A percentile compares a stretch with the other conserved stretches of the same genome.
Conservation (phyloP, 805 yeast genomes). For the Maudiozyma pseudohumilis region DNA sequence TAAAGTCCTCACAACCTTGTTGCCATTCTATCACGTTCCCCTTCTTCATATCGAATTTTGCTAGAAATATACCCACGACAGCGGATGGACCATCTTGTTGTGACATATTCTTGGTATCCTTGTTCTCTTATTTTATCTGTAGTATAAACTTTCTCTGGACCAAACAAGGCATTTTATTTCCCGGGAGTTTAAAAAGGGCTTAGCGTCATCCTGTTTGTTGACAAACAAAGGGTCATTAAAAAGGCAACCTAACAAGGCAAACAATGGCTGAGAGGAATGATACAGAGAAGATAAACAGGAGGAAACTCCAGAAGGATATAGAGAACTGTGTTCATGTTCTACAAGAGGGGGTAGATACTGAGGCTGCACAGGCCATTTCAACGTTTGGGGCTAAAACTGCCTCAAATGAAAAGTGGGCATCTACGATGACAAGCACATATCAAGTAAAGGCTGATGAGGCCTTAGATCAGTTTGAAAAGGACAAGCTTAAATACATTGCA, state of each 20-base stretch:
- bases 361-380: slow-evolving; percentile 23
- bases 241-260: no score
- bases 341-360: slow-evolving; percentile 22
- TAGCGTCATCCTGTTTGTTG: no score
- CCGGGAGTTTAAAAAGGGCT: no score
- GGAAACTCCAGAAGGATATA: slow-evolving; percentile 13
- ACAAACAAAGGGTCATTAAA: no score
- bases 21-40: slow-evolving; percentile 27
- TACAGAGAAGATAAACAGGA: slow-evolving; percentile 1
- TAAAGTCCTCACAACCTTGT: slow-evolving; percentile 17
- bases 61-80: slow-evolving; percentile 17
- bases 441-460: slow-evolving; percentile 17
- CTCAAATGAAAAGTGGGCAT: slow-evolving; percentile 17
- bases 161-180: no score
- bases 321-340: slow-evolving; percentile 15
- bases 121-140: not conserved
- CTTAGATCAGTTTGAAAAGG: slow-evolving; percentile 25
- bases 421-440: slow-evolving; percentile 15
- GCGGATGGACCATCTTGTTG: not conserved
- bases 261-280: not conserved
- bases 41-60: slow-evolving; percentile 26
- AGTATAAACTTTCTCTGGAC: no score
- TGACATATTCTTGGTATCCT: not conserved
- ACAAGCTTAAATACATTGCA: slow-evolving; percentile 11
- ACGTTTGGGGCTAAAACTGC: slow-evolving; percentile 15